Evolutionary conservation across 1,284 basidiomycete species (phyloP), one percentile per base, ranked within the genome.

Genomic region (Malassezia cuniculi): DNA sequence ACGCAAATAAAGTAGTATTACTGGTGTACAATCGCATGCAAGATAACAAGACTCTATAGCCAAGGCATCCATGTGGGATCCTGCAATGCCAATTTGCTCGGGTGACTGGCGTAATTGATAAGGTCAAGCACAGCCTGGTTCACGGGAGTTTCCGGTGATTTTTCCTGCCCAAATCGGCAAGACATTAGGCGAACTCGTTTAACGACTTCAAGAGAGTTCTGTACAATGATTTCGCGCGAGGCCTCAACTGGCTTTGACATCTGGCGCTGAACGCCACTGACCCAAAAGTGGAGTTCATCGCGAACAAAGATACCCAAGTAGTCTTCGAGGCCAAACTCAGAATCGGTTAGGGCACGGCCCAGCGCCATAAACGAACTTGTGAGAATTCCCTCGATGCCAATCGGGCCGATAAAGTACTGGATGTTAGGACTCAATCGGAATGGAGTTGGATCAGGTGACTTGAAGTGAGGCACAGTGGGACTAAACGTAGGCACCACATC

Each of bases 381-480:
- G 35, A 97, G 71, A 21, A 94, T 71, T 12, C 90, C 93, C 68
- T 99, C 94, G 9, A 81, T 83, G 25, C 85, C 81, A 34, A 85
- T 76, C 1, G 83, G 81, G 0, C 84, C 86, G 35, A 97, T 72
- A 71, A 97, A 93, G 57, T 79, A 75, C 69, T 99, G 94, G 72
- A 99, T 78, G 68, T 94, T 95, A 3, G 89, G 89, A 9, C 87
- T 94, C 53, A 94, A 78, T 8, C 93, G 80, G 81, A 99, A 99
- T 0, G 93, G 90, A 9, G 94, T 86, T 2, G 79, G 74, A 54
- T 99, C 93, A 49, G 74, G 78, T 2, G 81, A 80, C 20, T 76
- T 75, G 61, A 86, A 81, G 27, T 82, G 69, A 0, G 84, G 82
- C 21, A 72, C 71, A 21, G 73, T 80, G 43, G 81, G 75, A 27